phyloP scores from a whole-genome alignment of 345 rosid genomes.

The Anastatica hierochuntica region DNA sequence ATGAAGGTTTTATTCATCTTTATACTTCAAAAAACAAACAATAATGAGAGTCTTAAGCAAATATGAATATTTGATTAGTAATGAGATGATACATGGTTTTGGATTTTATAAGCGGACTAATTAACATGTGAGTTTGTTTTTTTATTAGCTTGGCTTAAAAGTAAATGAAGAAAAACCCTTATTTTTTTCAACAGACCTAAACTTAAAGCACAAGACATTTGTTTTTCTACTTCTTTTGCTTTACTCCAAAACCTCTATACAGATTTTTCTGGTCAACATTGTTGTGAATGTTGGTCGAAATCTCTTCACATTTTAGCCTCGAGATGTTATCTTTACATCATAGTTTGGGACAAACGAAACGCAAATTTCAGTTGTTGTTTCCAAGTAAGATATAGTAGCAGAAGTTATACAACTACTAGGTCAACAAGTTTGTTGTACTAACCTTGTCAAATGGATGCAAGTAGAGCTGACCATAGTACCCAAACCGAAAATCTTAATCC shows the following conservation, averaged over 20 bases:
- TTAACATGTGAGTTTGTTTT: conserved; percentile 27
- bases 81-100: conserved; percentile 20
- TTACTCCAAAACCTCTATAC: conserved; percentile 60
- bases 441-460: too few relatives aligned
- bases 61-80: background rate
- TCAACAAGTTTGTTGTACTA: too few relatives aligned
- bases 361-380: too few relatives aligned
- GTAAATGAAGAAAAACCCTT: conserved; percentile 47
- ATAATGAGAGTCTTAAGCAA: conserved; percentile 19
- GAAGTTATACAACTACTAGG: too few relatives aligned
- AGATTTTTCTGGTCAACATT: conserved; percentile 30
- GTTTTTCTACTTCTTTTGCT: conserved; percentile 49
- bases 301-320: too few relatives aligned
- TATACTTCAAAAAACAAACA: conserved; percentile 35
- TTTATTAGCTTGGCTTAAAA: conserved; percentile 85
- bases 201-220: conserved; percentile 81
- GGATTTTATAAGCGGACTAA: conserved; percentile 49
- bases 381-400: too few relatives aligned
- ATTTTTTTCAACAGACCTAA: conserved; percentile 45
- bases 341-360: too few relatives aligned
- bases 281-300: too few relatives aligned
- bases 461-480: too few relatives aligned
- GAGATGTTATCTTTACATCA: too few relatives aligned
- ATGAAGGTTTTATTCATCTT: conserved; percentile 46
- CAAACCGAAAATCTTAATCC: too few relatives aligned